These are phyloP conservation scores for Mrakia blollopis DNA, from an alignment of 768 basidiomycete species.

Conservation along the genomic window DNA sequence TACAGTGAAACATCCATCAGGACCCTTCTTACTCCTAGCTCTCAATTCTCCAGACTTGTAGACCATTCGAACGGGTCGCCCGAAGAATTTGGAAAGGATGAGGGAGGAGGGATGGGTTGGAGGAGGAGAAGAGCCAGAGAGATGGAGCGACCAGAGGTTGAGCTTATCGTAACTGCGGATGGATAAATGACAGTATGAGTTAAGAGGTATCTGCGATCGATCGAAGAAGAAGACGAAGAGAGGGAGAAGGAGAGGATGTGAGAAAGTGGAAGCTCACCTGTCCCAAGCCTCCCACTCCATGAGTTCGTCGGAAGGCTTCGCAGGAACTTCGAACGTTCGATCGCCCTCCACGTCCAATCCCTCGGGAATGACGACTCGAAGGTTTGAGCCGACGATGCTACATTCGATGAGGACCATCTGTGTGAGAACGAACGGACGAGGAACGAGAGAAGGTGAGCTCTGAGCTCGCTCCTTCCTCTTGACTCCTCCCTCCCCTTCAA, in stretches of 20 bases:
- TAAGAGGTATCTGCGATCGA: too few species aligned
- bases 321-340: neutral
- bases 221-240: neutral
- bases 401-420: slow-evolving; percentile 31
- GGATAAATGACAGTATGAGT: neutral
- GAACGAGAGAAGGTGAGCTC: neutral
- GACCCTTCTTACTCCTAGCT: slow-evolving; percentile 19
- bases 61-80: slow-evolving; percentile 13
- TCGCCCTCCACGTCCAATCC: too few species aligned
- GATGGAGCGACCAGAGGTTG: slow-evolving; percentile 19
- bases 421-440: neutral
- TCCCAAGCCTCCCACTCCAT: neutral
- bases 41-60: neutral
- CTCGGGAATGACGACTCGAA: neutral
- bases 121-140: slow-evolving; percentile 24
- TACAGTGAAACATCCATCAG: neutral
- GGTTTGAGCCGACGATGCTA: neutral
- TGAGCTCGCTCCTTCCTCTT: neutral
- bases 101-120: neutral
- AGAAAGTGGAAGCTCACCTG: neutral
- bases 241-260: neutral
- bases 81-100: slow-evolving; percentile 19
- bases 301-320: neutral
- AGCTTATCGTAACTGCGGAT: neutral
- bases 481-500: neutral